A percentile compares a stretch with the other conserved stretches of the same genome.
Conservation (phyloP, 352 stramenopile species). For the Phytophthora fragariae region DNA sequence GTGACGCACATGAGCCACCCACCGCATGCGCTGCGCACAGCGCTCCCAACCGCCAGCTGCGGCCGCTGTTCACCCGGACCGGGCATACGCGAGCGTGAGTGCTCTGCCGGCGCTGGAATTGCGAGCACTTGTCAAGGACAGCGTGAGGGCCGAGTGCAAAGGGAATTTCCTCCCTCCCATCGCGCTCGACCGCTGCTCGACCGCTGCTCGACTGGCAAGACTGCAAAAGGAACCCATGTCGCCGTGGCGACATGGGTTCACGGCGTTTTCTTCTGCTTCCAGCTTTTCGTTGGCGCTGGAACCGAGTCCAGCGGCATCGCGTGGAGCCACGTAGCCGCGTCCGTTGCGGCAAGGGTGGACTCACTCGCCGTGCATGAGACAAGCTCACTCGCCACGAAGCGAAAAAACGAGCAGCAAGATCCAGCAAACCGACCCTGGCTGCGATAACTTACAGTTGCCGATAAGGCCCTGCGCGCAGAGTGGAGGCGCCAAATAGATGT, state of each 20-base stretch:
- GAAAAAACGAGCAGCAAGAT: slow-evolving; percentile 12
- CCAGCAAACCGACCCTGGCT: slow-evolving; percentile 3
- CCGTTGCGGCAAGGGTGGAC: slow-evolving; percentile 20
- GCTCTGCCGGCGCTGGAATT: slow-evolving; percentile 6
- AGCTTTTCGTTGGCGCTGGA: slow-evolving; percentile 10
- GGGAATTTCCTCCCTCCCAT: background rate
- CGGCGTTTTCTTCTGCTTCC: slow-evolving; percentile 13
- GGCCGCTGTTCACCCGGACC: slow-evolving; percentile 8
- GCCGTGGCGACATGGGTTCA: slow-evolving; percentile 14
- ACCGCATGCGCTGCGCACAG: slow-evolving; percentile 20
- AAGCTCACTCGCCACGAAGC: slow-evolving; percentile 4
- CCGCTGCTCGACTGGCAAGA: slow-evolving; percentile 5
- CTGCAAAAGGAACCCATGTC: background rate
- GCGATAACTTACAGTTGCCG: background rate
- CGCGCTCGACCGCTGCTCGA: slow-evolving; percentile 9
- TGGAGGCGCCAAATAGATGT: slow-evolving; percentile 18
- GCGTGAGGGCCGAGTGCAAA: background rate
- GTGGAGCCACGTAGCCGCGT: slow-evolving; percentile 14
- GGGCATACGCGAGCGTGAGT: background rate
- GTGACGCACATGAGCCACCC: slow-evolving; percentile 1
- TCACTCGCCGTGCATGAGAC: slow-evolving; percentile 19
- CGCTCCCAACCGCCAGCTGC: slow-evolving; percentile 24
- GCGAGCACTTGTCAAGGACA: slow-evolving; percentile 6
- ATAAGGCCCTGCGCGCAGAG: slow-evolving; percentile 16
- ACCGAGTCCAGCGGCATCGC: slow-evolving; percentile 19